phyloP scores from a whole-genome alignment of 2,329 filamentous ascomycete species.

The Aureobasidium sp. region DNA sequence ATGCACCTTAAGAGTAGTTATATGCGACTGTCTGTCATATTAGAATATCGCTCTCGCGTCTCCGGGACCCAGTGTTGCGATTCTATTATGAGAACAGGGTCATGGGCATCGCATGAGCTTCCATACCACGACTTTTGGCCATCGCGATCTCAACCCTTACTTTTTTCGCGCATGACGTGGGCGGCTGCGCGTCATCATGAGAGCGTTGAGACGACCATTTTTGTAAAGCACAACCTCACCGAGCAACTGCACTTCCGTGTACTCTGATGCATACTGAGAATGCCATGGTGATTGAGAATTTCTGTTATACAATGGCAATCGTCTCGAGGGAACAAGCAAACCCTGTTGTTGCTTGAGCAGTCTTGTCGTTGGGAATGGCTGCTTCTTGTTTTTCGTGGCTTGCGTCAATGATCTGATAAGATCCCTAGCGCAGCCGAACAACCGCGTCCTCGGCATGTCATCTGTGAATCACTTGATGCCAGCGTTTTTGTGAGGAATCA shows the following conservation, averaged over 20 bases:
- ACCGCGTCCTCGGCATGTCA: not conserved
- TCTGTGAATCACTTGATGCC: not conserved
- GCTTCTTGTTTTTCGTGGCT: conserved; percentile 1
- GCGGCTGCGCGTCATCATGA: not conserved
- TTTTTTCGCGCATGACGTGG: not conserved
- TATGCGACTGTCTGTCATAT: no score
- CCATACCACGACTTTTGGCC: not conserved
- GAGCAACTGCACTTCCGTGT: no score
- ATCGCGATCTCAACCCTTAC: not conserved
- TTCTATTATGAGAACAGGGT: not conserved
- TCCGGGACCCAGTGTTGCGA: not conserved
- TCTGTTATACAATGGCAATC: not conserved
- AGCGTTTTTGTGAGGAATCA: no score
- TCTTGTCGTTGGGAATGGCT: not conserved
- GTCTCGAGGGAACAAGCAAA: not conserved
- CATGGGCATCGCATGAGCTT: not conserved
- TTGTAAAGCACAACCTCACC: no score
- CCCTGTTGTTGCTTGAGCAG: not conserved
- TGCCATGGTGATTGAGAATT: not conserved
- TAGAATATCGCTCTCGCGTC: no score
- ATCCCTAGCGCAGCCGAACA: not conserved
- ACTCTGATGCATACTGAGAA: no score
- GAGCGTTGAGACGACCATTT: not conserved
- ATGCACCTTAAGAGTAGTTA: no score
- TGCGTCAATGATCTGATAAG: conserved; percentile 11